phyloP scores from a whole-genome alignment of 768 basidiomycete genomes.

The Lanmaoa pseudosensibilis region DNA sequence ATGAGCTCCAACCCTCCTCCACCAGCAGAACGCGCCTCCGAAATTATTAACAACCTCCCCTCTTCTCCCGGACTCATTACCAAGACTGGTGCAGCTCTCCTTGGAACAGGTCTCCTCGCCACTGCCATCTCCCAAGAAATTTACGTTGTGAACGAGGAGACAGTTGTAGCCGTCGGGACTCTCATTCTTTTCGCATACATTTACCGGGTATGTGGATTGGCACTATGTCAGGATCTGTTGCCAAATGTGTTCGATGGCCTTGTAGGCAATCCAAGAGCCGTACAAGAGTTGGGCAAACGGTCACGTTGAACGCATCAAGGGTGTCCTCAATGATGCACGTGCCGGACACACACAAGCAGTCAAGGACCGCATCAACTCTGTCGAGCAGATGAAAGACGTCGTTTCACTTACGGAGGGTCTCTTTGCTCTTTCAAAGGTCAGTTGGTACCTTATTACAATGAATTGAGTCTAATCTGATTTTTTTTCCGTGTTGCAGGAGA shows the following conservation, averaged over 20 bases:
- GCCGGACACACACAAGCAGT: conserved; percentile 91
- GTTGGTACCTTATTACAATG: conserved; percentile 1
- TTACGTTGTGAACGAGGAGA: conserved; percentile 97
- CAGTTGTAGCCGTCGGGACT: conserved; percentile 82
- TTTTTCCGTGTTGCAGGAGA: conserved; percentile 57
- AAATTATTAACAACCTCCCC: conserved; percentile 86
- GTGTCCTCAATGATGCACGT: conserved; percentile 77
- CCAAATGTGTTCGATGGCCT: conserved; percentile 16
- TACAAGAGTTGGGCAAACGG: conserved; percentile 91
- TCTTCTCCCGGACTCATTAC: conserved; percentile 86
- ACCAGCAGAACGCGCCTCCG: conserved; percentile 83
- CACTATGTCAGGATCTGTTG: background rate
- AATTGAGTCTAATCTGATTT: background rate
- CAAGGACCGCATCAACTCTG: conserved; percentile 87
- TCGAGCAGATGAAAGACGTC: conserved; percentile 94
- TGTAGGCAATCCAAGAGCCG: conserved; percentile 75
- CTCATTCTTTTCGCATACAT: conserved; percentile 80
- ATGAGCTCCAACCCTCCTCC: conserved; percentile 68
- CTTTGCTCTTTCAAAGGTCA: conserved; percentile 88
- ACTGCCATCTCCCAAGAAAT: conserved; percentile 96
- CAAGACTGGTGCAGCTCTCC: conserved; percentile 91
- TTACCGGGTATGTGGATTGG: conserved; percentile 58
- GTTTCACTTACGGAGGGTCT: conserved; percentile 87
- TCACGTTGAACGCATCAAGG: conserved; percentile 81
- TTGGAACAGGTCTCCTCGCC: conserved; percentile 85